Evolutionary conservation across 2,329 filamentous ascomycete species (phyloP).

Genomic region (Xylariomycetidae sp.): DNA sequence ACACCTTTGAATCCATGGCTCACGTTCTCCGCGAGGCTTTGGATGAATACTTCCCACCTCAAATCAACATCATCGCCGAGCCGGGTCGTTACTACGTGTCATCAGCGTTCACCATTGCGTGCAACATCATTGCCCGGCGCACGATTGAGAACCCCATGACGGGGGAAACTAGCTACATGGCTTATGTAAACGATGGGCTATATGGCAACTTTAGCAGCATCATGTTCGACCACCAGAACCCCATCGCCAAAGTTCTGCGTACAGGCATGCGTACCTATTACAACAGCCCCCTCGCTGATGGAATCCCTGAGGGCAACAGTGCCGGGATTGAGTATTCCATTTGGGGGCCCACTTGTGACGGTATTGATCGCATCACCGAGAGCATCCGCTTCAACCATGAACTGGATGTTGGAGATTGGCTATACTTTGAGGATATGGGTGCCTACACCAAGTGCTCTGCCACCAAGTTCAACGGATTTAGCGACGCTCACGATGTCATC

Average conservation of each 20-base stretch:
- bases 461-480: slow-evolving; percentile 96
- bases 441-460: slow-evolving; percentile 98
- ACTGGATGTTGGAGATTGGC: slow-evolving; percentile 91
- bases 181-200: slow-evolving; percentile 95
- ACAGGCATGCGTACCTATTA: slow-evolving; percentile 54
- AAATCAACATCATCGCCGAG: slow-evolving; percentile 85
- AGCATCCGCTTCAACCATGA: slow-evolving; percentile 72
- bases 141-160: slow-evolving; percentile 70
- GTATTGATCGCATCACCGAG: slow-evolving; percentile 89
- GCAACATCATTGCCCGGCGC: slow-evolving; percentile 92
- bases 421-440: slow-evolving; percentile 98
- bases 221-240: slow-evolving; percentile 97
- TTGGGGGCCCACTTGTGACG: slow-evolving; percentile 97
- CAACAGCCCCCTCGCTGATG: slow-evolving; percentile 47
- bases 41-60: slow-evolving; percentile 80
- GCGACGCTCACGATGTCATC: slow-evolving; percentile 84
- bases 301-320: slow-evolving; percentile 33
- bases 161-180: slow-evolving; percentile 77
- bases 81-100: slow-evolving; percentile 96
- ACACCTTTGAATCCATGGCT: slow-evolving; percentile 90
- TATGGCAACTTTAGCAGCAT: slow-evolving; percentile 99
- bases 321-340: slow-evolving; percentile 80
- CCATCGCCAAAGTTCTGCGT: slow-evolving; percentile 75
- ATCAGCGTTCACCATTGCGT: slow-evolving; percentile 88
- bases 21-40: slow-evolving; percentile 72